A percentile compares a stretch with the other conserved stretches of the same genome.
phyloP scores from a whole-genome alignment of 2,329 filamentous ascomycete genomes.

The Chrysoporthe deuterocubensis region DNA sequence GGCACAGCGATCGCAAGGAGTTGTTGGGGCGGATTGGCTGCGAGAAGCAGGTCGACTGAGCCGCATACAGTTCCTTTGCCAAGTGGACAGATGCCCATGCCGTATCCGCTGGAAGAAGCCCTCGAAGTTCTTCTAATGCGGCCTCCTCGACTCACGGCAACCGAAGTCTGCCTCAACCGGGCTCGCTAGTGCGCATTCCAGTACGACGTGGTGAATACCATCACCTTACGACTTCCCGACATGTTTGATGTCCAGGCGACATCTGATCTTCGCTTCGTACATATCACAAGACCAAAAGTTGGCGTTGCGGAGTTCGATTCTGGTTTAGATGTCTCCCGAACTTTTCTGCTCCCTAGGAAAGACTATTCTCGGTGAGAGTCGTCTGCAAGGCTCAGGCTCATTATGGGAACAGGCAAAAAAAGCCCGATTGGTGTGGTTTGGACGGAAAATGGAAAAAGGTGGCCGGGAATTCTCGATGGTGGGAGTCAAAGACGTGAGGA shows the following conservation, averaged over 20 bases:
- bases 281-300: constrained; percentile 28
- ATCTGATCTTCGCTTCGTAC: constrained; percentile 27
- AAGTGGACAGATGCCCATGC: not conserved
- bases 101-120: not conserved
- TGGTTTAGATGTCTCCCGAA: constrained; percentile 21
- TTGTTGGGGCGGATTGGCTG: constrained; percentile 81
- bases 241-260: constrained; percentile 24
- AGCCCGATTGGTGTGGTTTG: not conserved
- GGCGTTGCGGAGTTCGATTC: constrained; percentile 25
- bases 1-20: constrained; percentile 79
- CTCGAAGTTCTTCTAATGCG: not conserved
- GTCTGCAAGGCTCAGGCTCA: constrained; percentile 5
- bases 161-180: not conserved
- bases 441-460: not conserved
- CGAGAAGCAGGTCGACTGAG: constrained; percentile 69
- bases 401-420: not conserved
- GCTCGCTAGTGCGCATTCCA: not conserved
- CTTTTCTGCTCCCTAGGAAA: constrained; percentile 7
- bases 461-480: not conserved
- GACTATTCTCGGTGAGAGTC: constrained; percentile 7
- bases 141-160: not conserved
- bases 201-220: not conserved
- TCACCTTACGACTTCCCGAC: not conserved
- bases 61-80: not conserved
- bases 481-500: too few relatives aligned